Evolutionary conservation across 129 eudicot species (phyloP).

Genomic region (Lonicera japonica): DNA sequence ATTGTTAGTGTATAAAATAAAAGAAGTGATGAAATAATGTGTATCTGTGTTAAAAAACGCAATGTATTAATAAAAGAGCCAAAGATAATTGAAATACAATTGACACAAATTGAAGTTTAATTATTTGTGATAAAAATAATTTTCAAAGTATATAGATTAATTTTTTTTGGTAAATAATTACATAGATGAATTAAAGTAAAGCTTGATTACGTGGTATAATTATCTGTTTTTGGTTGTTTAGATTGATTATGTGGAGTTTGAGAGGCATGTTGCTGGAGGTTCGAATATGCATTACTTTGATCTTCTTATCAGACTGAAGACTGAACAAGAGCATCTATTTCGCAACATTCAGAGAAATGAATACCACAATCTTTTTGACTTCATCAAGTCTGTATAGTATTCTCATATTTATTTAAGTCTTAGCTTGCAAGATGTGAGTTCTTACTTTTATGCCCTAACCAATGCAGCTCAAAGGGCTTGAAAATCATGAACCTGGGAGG

Average conservation of each 20-base stretch:
- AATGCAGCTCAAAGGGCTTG: conserved; percentile 70
- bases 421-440: neutral
- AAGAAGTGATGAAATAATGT: no score
- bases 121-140: no score
- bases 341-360: conserved; percentile 97
- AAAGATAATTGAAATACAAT: no score
- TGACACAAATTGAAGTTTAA: no score
- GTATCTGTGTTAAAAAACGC: no score
- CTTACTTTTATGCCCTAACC: neutral
- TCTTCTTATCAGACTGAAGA: conserved; percentile 73
- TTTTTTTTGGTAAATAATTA: no score
- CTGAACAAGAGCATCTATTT: conserved; percentile 95
- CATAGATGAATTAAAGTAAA: no score
- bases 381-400: conserved; percentile 58
- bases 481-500: conserved; percentile 82
- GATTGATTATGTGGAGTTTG: conserved; percentile 96
- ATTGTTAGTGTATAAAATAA: no score
- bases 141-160: no score
- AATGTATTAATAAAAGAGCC: no score
- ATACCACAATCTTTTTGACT: conserved; percentile 71
- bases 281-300: conserved; percentile 98
- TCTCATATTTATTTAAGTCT: neutral
- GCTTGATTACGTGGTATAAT: no score
- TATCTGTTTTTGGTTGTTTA: conserved; percentile 21
- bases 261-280: conserved; percentile 95